Conservation (phyloP, 805 yeast species). For the Starmera amethionina region DNA sequence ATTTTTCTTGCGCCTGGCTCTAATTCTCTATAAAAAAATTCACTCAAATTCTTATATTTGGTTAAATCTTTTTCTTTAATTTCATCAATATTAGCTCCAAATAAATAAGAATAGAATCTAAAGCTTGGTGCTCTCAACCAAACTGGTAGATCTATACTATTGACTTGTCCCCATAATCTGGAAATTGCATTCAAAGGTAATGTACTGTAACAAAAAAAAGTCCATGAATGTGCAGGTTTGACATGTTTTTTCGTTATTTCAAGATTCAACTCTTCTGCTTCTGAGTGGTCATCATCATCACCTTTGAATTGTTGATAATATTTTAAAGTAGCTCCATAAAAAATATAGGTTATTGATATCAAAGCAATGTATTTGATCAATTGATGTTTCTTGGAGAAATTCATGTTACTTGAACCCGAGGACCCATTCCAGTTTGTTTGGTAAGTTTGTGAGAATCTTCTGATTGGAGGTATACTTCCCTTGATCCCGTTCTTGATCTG, state of each 20-base stretch:
- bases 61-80: slow-evolving; percentile 74
- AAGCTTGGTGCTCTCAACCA: slow-evolving; percentile 84
- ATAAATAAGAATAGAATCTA: slow-evolving; percentile 62
- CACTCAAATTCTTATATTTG: slow-evolving; percentile 72
- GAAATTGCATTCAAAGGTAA: slow-evolving; percentile 87
- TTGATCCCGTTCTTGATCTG: slow-evolving; percentile 19
- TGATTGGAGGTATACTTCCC: slow-evolving; percentile 19
- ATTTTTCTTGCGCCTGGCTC: slow-evolving; percentile 75
- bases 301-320: slow-evolving; percentile 15
- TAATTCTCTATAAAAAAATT: slow-evolving; percentile 81
- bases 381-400: slow-evolving; percentile 10
- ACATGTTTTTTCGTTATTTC: slow-evolving; percentile 25
- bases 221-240: slow-evolving; percentile 75
- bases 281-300: slow-evolving; percentile 14
- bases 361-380: slow-evolving; percentile 18
- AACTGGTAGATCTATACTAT: slow-evolving; percentile 71
- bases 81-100: slow-evolving; percentile 86
- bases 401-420: slow-evolving; percentile 8
- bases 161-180: slow-evolving; percentile 90
- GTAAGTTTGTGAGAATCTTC: slow-evolving; percentile 15
- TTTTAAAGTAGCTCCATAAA: slow-evolving; percentile 20
- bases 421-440: not conserved
- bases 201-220: slow-evolving; percentile 78
- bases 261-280: slow-evolving; percentile 9
- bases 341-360: slow-evolving; percentile 18